phyloP scores from a whole-genome alignment of 1,284 basidiomycete species.

The Fomitopsis schrenkii region DNA sequence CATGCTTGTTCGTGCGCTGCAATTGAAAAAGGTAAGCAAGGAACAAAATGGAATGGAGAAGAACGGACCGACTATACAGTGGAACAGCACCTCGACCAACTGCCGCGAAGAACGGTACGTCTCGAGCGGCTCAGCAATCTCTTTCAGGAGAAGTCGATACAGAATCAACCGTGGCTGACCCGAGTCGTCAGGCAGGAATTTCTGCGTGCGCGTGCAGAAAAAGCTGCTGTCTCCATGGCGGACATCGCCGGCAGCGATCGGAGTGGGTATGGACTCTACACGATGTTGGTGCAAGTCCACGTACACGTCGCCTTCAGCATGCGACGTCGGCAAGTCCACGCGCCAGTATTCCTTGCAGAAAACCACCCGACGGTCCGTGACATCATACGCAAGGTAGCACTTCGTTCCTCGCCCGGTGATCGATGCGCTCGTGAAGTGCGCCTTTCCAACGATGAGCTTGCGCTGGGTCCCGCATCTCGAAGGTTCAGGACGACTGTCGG shows the following conservation, averaged over 20 bases:
- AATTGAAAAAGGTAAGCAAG: neutral
- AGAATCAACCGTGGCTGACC: too few relatives aligned
- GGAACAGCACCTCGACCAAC: too few relatives aligned
- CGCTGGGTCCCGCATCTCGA: neutral
- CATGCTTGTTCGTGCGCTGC: neutral
- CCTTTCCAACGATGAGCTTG: constrained; percentile 3
- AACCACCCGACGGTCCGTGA: neutral
- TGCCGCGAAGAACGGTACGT: too few relatives aligned
- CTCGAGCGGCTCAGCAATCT: too few relatives aligned
- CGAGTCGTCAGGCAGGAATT: too few relatives aligned
- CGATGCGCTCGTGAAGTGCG: neutral
- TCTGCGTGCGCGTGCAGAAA: too few relatives aligned
- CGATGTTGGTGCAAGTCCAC: neutral
- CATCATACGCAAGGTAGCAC: constrained; percentile 8
- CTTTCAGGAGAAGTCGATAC: too few relatives aligned
- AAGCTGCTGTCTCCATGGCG: too few relatives aligned
- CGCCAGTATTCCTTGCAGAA: constrained; percentile 11
- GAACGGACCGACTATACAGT: too few relatives aligned
- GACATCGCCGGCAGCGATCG: too few relatives aligned
- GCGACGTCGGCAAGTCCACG: neutral
- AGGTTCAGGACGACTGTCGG: neutral
- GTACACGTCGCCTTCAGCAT: constrained; percentile 6
- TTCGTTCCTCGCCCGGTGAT: constrained; percentile 5
- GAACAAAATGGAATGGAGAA: neutral
- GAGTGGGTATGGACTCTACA: constrained; percentile 4